A percentile compares a stretch with the other conserved stretches of the same genome.
Evolutionary conservation across 495 filamentous ascomycete genomes (phyloP).

Genomic region (Hypoxylon lienhwacheense): DNA sequence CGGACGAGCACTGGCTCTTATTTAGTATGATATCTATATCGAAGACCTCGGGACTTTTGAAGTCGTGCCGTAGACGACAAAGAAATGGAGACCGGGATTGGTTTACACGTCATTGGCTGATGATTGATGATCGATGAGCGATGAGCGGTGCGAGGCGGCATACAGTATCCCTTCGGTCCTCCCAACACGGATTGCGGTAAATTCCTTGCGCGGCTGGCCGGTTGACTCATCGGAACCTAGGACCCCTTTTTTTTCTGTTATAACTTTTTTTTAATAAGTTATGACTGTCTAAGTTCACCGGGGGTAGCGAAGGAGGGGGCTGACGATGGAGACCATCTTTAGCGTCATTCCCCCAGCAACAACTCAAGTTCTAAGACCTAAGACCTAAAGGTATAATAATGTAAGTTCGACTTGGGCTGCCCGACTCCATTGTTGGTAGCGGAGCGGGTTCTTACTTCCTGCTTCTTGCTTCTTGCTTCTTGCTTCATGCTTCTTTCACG

Average conservation of each 20-base stretch:
- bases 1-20: neutral
- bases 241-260: conserved; percentile 1
- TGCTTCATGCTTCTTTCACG: no score
- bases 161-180: conserved; percentile 10
- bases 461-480: no score
- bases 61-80: conserved; percentile 2
- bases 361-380: no score
- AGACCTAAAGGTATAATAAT: no score
- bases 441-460: neutral
- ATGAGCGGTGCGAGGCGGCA: neutral
- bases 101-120: conserved; percentile 20
- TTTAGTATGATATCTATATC: neutral
- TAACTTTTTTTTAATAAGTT: no score
- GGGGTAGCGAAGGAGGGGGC: conserved; percentile 18
- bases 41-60: conserved; percentile 5
- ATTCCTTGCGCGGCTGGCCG: conserved; percentile 13
- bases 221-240: conserved; percentile 25
- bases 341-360: conserved; percentile 3
- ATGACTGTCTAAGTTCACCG: no score
- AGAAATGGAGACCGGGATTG: conserved; percentile 4
- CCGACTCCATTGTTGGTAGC: neutral
- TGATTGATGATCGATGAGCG: neutral
- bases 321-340: conserved; percentile 11
- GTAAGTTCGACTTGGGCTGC: no score
- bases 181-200: conserved; percentile 7